These are phyloP conservation scores for Paramicrosporidium saccamoebae DNA, from an alignment of 371 early-diverging fungal species.

Conservation along the genomic window DNA sequence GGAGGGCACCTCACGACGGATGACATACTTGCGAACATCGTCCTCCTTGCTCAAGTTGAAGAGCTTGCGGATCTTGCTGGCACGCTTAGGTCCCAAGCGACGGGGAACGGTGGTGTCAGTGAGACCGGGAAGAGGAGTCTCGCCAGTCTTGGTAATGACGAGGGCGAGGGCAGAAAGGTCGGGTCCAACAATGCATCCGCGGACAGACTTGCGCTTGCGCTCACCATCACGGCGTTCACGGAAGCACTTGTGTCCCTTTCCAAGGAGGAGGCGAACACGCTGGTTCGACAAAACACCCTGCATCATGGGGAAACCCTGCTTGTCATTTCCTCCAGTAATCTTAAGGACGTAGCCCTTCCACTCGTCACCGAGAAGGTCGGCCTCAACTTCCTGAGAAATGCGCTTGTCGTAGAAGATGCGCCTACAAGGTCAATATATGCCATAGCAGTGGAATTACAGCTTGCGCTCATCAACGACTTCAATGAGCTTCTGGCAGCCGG, in stretches of 20 bases:
- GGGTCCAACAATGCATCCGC: slow-evolving; percentile 90
- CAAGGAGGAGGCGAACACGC: slow-evolving; percentile 78
- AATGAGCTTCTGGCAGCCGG: slow-evolving; percentile 91
- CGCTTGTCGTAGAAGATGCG: slow-evolving; percentile 93
- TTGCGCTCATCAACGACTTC: slow-evolving; percentile 92
- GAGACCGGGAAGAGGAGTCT: slow-evolving; percentile 72
- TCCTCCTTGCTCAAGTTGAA: slow-evolving; percentile 81
- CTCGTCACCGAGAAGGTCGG: slow-evolving; percentile 81
- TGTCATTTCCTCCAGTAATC: slow-evolving; percentile 97
- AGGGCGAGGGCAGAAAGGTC: slow-evolving; percentile 82
- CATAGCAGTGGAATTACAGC: slow-evolving; percentile 22
- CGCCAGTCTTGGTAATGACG: slow-evolving; percentile 83
- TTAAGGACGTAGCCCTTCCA: slow-evolving; percentile 96
- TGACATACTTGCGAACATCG: slow-evolving; percentile 89
- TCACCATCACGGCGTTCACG: slow-evolving; percentile 88
- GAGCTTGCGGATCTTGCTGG: slow-evolving; percentile 88
- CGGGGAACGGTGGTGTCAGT: slow-evolving; percentile 73
- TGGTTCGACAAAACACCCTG: slow-evolving; percentile 72
- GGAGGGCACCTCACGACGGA: slow-evolving; percentile 57
- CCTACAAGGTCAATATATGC: slow-evolving; percentile 16
- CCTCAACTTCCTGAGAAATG: slow-evolving; percentile 82
- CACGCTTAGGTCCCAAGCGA: slow-evolving; percentile 94
- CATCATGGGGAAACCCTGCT: slow-evolving; percentile 95
- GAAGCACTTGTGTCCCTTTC: slow-evolving; percentile 96
- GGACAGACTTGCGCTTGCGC: slow-evolving; percentile 95